Base-by-base conservation (phyloP, 495 filamentous ascomycete species). In the Massariosphaeria phaeospora region DNA sequence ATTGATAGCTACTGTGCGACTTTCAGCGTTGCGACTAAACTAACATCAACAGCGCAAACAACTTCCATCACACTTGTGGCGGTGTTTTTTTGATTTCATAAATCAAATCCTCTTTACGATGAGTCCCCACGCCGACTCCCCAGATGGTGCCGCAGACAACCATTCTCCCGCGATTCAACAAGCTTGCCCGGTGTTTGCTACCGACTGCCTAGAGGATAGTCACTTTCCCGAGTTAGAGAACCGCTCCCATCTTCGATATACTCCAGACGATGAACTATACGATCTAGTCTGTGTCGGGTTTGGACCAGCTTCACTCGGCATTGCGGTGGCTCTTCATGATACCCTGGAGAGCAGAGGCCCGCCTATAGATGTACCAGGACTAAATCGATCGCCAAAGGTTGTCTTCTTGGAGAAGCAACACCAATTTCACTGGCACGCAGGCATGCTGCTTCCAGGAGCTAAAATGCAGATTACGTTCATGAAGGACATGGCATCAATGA, bases 381-480 rank as follows among this genome's bases (percentile, higher is more conserved):
- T 65, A n/a, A 52, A 55, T 59, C 69, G 66, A 44, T 59, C 64
- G 34, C 88, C 86, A 26, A 88, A 85, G 62, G 83, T 91, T 3
- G 75, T 84, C 34, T 96, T 95, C 71, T 68, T 96, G 18, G 91
- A 96, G 72, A 83, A 84, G 55, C 91, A 98, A 72, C 64, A 75
- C 20, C 72, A 79, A 35, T 98, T 96, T 63, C 79, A 82, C 43
- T 96, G 91, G 91, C 91, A 98, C 68, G 81, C 85, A 2, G 91
- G 91, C 30, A 98, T 98, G 91, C 78, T 96, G 48, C 79, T 98
- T 1, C 89, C 89, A 0, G 89, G 89, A 40, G 86, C 89, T 11
- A 87, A 85, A 67, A 98, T 98, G 91, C 91, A 98, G 69, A 96
- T 98, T 53, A 91, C 88, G 27, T 98, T 96, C 76, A 76, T 98